Base-by-base conservation (phyloP, 129 eudicot species). In the Mikania micrantha region DNA sequence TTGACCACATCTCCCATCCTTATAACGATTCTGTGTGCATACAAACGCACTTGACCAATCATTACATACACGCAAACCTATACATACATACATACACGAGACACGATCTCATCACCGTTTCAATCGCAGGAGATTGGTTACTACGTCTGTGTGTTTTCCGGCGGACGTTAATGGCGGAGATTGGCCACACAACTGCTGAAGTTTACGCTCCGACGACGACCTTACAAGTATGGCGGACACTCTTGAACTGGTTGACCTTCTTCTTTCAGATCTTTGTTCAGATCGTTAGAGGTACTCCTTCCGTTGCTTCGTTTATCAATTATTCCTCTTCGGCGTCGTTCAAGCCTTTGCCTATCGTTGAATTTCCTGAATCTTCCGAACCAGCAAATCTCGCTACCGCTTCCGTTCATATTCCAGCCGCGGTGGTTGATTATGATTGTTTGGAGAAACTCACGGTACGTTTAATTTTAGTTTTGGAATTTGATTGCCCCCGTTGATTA, bases 181-280 rank as follows among this genome's bases (percentile, higher is more conserved):
- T 84, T 21, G 88, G 87, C 9, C 81, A 78, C 72, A 74, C 83
- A 60, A 70, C 82, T 39, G 75, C 77, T 61, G 96, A 92, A 59
- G 96, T 88, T n/a, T 88, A 88, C 82, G 91, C 88, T 82, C 90
- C 85, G 64, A 76, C 95, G 75, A 84, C 78, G 70, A 83, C 95
- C 19, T 70, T 82, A 25, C 98, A 92, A 61, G 84, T 86, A 69
- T 93, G 96, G 96, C 74, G 80, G 67, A 75, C 99, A 39, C 80
- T 94, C 35, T 20, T 90, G 56, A 90, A 90, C 86, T 94, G 99
- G 96, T 41, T 94, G 70, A 79, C 85, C 19, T 90, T 94, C 67
- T 70, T 94, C 78, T 81, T 90, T 56, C 97, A 94, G 95, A 89
- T 89, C 96, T 94, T 94, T 19, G 74, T 83, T 56, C 99, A 94